Base-by-base conservation (phyloP, 192 early-diverging fungal genomes). In the Coemansia asiatica region DNA sequence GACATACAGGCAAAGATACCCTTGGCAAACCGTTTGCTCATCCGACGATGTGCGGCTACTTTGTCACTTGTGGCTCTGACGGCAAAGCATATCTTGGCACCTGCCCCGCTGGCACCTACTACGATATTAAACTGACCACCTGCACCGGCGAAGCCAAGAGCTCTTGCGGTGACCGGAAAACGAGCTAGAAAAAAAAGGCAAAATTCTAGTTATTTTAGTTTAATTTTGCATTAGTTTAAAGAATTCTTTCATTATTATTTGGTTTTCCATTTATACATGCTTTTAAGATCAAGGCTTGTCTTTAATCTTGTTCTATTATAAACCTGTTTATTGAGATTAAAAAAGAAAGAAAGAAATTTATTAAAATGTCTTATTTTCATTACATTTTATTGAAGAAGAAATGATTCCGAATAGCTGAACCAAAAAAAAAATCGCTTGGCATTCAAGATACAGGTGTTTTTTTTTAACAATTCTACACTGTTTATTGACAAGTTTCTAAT, bases 51-150 rank as follows among this genome's bases (percentile, higher is more conserved):
- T 79, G 76, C 65, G 64, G 59, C 53, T 59, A 67, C 64, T 79
- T 70, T 31, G 2, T 67, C 6, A 74, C 71, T 1, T 79, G 76
- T 49, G 54, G 55, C 3, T 46, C 59, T 4, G 76, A 79, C 26
- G 60, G 60, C 38, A 79, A 58, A 29, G 44, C 71, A 1, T 79
- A 79, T 50, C 40, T 63, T 12, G 68, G 76, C 48, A 46, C 22
- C 21, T 79, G 77, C 44, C 77, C 77, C 0, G 71, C 57, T 13
- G 68, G 77, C 44, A 79, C 77, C 7, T 79, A 66, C 65, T 79
- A 79, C 64, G 77, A 79, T n/a, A 47, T 50, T 12, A 58, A 61
- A 33, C 72, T 80, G 12, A 68, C 65, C 28, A 71, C 68, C 4
- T 80, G 77, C 59, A 71, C 66, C 2, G 60, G 53, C 0, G 67